Base-by-base conservation (phyloP, 495 filamentous ascomycete genomes). In the Hypoxylon lienhwacheense region DNA sequence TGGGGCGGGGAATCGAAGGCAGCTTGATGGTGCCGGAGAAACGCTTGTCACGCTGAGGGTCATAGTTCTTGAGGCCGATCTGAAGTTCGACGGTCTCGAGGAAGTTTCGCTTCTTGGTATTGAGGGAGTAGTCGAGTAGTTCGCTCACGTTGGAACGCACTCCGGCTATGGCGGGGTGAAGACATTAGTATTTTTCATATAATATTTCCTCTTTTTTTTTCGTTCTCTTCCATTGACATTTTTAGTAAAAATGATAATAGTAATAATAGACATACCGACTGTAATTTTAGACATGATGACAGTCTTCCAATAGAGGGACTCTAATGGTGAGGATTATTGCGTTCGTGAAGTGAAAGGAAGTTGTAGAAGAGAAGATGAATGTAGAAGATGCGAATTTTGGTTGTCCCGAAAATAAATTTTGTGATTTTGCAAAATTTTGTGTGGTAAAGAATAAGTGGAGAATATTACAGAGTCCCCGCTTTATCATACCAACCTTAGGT, bases 1-100 rank as follows among this genome's bases (percentile, higher is more conserved):
- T 84, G 51, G 93, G 93, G 68, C 93, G 88, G 64, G 93, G 93
- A 54, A 97, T 79, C 60, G 80, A 77, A 39, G 92, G 91, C 54
- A 97, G 88, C 80, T 86, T 87, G 80, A 98, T 88, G 72, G 95
- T 97, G 77, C 93, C 93, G 35, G 88, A 93, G 90, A 98, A 98
- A 92, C 93, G 93, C 91, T 98, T 98, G 81, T 98, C 93, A 87
- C 92, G 90, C 84, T 97, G 91, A 70, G 93, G 93, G 70, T 98
- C 93, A 82, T 98, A 98, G 88, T 98, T 98, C 88, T 98, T 98
- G 72, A 98, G 86, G 70, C 93, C 93, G 82, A 98, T 96, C 78
- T 97, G 92, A 70, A 97, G 89, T 69, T 85, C 84, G 72, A 87
- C 85, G 69, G 90, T 95, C 82, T 95, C 90, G 77, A 96, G 84